Evolutionary conservation across 441 rosid species (phyloP), one percentile per base, ranked within the genome.

Genomic region (Euphorbia celastroides): DNA sequence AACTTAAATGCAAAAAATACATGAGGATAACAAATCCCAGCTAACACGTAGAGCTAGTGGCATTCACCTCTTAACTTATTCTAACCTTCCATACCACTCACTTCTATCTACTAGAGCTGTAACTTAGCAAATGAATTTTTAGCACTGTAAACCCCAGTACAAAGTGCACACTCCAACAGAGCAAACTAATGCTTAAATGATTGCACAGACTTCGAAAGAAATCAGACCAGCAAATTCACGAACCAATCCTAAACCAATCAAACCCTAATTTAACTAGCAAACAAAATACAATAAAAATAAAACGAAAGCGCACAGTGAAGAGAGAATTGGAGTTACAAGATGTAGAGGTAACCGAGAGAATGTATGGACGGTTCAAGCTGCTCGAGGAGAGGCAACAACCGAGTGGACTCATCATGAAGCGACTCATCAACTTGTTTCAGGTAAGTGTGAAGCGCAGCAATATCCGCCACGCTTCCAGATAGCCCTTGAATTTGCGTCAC

Each of bases 291-390:
- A 1, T 9, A 22, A 16, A 9, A 28, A 25, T 13, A 92, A 19
- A 17, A 32, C 11, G 7, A 44, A 36, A 22, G 20, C 14, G 7
- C 38, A n/a, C 17, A 26, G n/a, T 12, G 26, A 44, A 41, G 44
- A 66, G 44, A 50, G 73, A 55, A 17, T 2, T 11, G 31, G 54
- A 79, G 80, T 74, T 78, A 93, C 99, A 93, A 82, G 73, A 93
- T 23, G 79, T 75, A 91, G 64, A 93, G 87, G 79, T 88, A 94
- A 66, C 99, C 98, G 59, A 94, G 94, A 68, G 99, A 92, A 72
- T 94, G 98, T 51, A 70, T 70, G 60, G 86, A 63, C 7, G 97
- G 93, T 72, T 94, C 98, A 61, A 94, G 97, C 73, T 87, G 89
- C 44, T 86, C 87, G 68, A 94, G 96, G 72, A 71, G 79, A 65